phyloP scores from a whole-genome alignment of 306 rosid species.

The Senna siamea region DNA sequence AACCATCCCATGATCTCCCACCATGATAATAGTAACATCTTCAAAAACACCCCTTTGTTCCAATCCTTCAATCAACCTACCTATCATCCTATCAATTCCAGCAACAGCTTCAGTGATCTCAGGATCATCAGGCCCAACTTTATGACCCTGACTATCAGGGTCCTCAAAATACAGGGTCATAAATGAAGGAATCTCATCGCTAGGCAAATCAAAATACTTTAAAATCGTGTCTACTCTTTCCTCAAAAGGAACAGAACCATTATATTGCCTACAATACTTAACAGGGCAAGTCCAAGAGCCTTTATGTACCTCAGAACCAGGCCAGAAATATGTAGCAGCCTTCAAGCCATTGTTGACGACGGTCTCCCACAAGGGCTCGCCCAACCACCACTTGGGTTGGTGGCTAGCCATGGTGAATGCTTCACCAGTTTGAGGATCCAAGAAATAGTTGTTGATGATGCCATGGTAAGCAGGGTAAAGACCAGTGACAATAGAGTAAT shows the following conservation, averaged over 20 bases:
- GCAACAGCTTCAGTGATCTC: conserved; percentile 80
- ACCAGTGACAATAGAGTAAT: conserved; percentile 91
- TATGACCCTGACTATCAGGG: conserved; percentile 95
- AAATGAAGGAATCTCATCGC: conserved; percentile 73
- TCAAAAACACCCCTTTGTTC: conserved; percentile 83
- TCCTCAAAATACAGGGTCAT: conserved; percentile 97
- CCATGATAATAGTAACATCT: conserved; percentile 80
- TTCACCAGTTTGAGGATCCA: conserved; percentile 76
- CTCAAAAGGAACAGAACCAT: conserved; percentile 82
- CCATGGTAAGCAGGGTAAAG: conserved; percentile 94
- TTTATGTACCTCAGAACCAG: conserved; percentile 93
- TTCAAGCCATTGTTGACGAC: conserved; percentile 71
- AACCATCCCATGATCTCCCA: conserved; percentile 99
- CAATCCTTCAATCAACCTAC: conserved; percentile 79
- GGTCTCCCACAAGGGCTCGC: conserved; percentile 97
- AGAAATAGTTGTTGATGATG: conserved; percentile 79
- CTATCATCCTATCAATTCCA: conserved; percentile 79
- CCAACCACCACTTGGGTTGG: conserved; percentile 96
- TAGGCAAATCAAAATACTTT: conserved; percentile 70
- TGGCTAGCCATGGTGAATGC: conserved; percentile 72
- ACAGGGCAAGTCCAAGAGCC: conserved; percentile 87
- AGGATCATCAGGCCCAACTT: conserved; percentile 92
- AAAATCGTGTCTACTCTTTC: conserved; percentile 72
- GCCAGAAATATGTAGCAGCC: conserved; percentile 93
- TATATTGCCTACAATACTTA: conserved; percentile 55